Conservation (phyloP, 345 rosid genomes). For the Hibiscus trionum region DNA sequence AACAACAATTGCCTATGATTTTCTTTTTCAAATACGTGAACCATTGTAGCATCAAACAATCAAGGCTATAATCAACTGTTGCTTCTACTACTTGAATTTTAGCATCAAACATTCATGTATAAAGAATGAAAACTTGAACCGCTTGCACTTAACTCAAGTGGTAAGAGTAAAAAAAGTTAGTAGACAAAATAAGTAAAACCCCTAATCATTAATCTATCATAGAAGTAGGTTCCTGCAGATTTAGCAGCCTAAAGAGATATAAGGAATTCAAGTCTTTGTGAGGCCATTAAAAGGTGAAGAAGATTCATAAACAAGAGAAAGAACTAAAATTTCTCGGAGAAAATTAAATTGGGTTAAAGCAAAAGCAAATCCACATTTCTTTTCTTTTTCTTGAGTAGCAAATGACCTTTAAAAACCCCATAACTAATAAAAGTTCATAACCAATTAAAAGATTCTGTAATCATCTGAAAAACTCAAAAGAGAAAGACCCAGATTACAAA, state of each 20-base stretch:
- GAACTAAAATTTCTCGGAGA: background rate
- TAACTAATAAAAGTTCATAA: background rate
- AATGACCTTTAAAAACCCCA: background rate
- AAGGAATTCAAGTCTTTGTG: background rate
- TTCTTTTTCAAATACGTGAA: background rate
- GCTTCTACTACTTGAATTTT: background rate
- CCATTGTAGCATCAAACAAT: background rate
- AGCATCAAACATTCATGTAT: background rate
- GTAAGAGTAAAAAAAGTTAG: background rate
- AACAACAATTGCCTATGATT: background rate
- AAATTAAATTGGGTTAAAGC: background rate
- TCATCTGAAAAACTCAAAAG: background rate
- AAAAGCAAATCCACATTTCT: background rate
- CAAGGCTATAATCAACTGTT: background rate
- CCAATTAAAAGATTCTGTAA: background rate
- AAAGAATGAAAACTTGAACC: background rate
- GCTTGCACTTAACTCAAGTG: background rate
- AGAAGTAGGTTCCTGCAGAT: background rate
- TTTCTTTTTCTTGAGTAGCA: background rate
- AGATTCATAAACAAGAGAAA: background rate
- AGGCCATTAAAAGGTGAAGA: background rate
- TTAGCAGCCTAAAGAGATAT: background rate
- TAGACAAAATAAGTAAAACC: background rate
- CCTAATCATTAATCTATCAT: background rate
- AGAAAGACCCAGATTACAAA: too few species aligned